These are phyloP conservation scores for Colletotrichum australisinense DNA, from an alignment of 2,329 filamentous ascomycete genomes.

Conservation along the genomic window DNA sequence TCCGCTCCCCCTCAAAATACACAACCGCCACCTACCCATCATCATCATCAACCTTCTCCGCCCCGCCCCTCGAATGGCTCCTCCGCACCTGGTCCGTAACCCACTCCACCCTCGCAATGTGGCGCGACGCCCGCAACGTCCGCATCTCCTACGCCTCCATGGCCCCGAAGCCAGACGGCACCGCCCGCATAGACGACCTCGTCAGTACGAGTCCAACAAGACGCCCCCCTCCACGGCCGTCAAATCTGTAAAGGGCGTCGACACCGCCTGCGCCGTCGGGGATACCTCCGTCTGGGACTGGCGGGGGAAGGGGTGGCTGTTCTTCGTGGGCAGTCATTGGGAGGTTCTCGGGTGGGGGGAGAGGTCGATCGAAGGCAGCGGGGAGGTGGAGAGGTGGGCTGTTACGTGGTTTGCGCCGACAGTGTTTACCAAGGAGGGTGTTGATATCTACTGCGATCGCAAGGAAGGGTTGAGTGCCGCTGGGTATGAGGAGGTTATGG, in stretches of 20 bases:
- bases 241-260: constrained; percentile 74
- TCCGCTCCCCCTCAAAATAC: constrained; percentile 61
- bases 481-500: constrained; percentile 67
- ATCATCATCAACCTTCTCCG: constrained; percentile 42
- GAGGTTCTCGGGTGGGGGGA: constrained; percentile 83
- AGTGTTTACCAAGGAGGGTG: constrained; percentile 82
- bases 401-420: constrained; percentile 90
- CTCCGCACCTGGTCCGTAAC: constrained; percentile 78
- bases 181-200: constrained; percentile 72
- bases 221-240: constrained; percentile 50
- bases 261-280: constrained; percentile 54
- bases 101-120: constrained; percentile 83
- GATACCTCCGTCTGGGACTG: constrained; percentile 72
- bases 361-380: constrained; percentile 50
- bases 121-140: constrained; percentile 83
- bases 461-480: constrained; percentile 68
- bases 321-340: constrained; percentile 81
- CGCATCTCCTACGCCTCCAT: constrained; percentile 79
- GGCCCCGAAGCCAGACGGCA: constrained; percentile 49
- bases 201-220: constrained; percentile 73
- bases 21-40: constrained; percentile 39
- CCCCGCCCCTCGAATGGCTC: constrained; percentile 69
- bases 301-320: constrained; percentile 81
- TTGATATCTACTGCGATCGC: constrained; percentile 81
- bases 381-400: constrained; percentile 70